A percentile compares a stretch with the other conserved stretches of the same genome.
phyloP scores from a whole-genome alignment of 1,284 basidiomycete species.

The Neotropicomus parvogracilis region DNA sequence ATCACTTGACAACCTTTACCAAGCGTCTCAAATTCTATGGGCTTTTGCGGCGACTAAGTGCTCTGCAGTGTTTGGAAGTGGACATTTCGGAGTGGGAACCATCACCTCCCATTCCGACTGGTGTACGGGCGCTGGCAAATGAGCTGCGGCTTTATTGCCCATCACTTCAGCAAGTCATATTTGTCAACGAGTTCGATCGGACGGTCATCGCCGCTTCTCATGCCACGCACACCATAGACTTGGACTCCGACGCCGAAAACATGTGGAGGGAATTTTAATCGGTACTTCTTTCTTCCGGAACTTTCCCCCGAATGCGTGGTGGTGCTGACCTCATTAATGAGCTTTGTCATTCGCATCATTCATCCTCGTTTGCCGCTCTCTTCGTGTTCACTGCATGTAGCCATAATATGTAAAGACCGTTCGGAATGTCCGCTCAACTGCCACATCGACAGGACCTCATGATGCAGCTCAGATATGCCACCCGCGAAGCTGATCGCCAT shows the following conservation, averaged over 20 bases:
- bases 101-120: constrained; percentile 45
- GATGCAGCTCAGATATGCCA: constrained; percentile 1
- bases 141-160: constrained; percentile 60
- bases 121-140: constrained; percentile 52
- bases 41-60: constrained; percentile 48
- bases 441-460: constrained; percentile 1
- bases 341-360: constrained; percentile 4
- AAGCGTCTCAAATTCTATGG: constrained; percentile 61
- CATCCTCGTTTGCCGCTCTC: constrained; percentile 6
- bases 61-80: constrained; percentile 53
- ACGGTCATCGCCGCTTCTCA: constrained; percentile 44
- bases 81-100: constrained; percentile 65
- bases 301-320: not conserved
- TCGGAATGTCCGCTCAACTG: constrained; percentile 12
- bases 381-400: constrained; percentile 23
- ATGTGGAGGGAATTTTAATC: constrained; percentile 51
- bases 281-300: constrained; percentile 12
- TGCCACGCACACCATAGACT: constrained; percentile 42
- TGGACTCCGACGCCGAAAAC: constrained; percentile 41
- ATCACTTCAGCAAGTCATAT: constrained; percentile 47
- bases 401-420: constrained; percentile 7
- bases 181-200: constrained; percentile 59
- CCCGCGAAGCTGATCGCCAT: constrained; percentile 5
- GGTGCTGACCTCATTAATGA: constrained; percentile 6
- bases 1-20: constrained; percentile 12